A percentile compares a stretch with the other conserved stretches of the same genome.
Conservation (phyloP, 1,284 basidiomycete genomes). For the Laetiporus sulphureus region DNA sequence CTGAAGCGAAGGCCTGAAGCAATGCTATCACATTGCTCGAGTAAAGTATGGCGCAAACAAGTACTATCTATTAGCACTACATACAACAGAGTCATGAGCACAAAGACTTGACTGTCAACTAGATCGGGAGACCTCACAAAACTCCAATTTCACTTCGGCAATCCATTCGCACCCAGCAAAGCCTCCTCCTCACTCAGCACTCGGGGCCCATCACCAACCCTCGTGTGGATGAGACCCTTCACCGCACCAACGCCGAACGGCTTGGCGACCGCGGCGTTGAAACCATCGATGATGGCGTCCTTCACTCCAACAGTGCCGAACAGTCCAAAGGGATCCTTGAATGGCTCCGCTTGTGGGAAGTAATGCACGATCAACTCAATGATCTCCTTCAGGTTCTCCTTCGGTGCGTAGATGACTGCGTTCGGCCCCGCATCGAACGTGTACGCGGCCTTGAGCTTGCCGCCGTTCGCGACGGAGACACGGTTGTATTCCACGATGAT, state of each 20-base stretch:
- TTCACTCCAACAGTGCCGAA: constrained; percentile 39
- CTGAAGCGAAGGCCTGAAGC: no score
- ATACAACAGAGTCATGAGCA: no score
- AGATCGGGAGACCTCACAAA: no score
- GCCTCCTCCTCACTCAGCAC: constrained; percentile 48
- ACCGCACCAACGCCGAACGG: constrained; percentile 72
- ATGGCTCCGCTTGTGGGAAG: constrained; percentile 76
- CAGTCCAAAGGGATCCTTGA: constrained; percentile 71
- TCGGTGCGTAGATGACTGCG: constrained; percentile 91
- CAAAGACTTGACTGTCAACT: no score
- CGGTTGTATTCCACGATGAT: constrained; percentile 93
- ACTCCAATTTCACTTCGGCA: no score
- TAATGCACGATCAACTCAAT: constrained; percentile 69
- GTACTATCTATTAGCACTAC: no score
- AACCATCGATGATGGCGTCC: constrained; percentile 56
- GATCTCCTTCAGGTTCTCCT: constrained; percentile 75
- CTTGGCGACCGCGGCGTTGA: constrained; percentile 74
- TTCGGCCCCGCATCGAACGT: constrained; percentile 99
- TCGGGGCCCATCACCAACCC: constrained; percentile 87
- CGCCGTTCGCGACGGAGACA: constrained; percentile 55
- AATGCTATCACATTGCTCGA: no score
- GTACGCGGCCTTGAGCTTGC: constrained; percentile 83
- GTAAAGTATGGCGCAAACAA: no score
- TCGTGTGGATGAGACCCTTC: constrained; percentile 85
- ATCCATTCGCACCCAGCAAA: constrained; percentile 49